phyloP scores from a whole-genome alignment of 2,329 filamentous ascomycete species.

The Aspergillus alliaceus region DNA sequence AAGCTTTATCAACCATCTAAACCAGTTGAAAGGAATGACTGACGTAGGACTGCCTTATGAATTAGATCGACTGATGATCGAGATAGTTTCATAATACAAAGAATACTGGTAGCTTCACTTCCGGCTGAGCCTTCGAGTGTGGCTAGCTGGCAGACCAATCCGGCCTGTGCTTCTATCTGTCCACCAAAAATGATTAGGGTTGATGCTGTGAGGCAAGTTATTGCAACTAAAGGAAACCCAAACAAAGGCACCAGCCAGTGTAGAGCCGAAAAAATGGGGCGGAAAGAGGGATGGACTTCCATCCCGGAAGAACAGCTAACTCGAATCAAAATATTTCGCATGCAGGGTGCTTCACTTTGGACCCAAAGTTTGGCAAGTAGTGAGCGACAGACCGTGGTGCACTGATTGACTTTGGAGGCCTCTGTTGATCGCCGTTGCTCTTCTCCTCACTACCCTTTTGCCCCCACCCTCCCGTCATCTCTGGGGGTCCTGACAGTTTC shows the following conservation, averaged over 20 bases:
- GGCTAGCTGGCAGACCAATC: background rate
- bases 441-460: background rate
- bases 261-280: conserved; percentile 12
- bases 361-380: background rate
- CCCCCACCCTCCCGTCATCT: background rate
- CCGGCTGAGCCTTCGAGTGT: background rate
- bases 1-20: background rate
- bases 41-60: background rate
- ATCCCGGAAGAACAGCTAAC: conserved; percentile 4
- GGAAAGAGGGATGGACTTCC: conserved; percentile 2
- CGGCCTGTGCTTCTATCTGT: conserved; percentile 3
- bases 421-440: conserved; percentile 12
- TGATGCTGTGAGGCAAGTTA: background rate
- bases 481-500: background rate
- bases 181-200: background rate
- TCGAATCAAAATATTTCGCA: conserved; percentile 19
- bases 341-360: conserved; percentile 12
- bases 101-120: background rate
- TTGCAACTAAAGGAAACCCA: conserved; percentile 1
- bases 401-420: conserved; percentile 5
- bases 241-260: conserved; percentile 12
- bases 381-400: conserved; percentile 2
- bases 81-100: background rate
- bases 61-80: background rate
- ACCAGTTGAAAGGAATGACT: background rate